A percentile compares a stretch with the other conserved stretches of the same genome.
These are phyloP conservation scores for Periconia digitata DNA, from an alignment of 2,329 filamentous ascomycete genomes.

Conservation along the genomic window DNA sequence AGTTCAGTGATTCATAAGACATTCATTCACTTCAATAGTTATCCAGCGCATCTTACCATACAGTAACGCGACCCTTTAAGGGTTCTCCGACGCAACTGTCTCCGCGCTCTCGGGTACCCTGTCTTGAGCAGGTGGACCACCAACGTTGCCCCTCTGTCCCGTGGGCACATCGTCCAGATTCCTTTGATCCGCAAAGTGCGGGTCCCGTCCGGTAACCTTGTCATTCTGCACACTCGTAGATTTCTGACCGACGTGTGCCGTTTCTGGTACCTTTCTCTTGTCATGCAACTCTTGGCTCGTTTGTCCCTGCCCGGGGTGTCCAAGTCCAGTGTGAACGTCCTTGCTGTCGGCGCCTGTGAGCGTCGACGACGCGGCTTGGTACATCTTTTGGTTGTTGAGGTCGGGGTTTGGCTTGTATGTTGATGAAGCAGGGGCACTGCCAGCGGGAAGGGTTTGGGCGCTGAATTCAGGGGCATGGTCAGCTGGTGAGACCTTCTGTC, in stretches of 20 bases:
- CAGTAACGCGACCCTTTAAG: too few relatives aligned
- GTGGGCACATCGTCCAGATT: constrained; percentile 35
- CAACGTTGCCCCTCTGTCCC: constrained; percentile 29
- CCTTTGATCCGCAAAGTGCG: constrained; percentile 37
- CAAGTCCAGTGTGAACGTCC: constrained; percentile 56
- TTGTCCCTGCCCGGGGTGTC: constrained; percentile 53
- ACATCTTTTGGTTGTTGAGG: constrained; percentile 44
- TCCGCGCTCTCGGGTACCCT: constrained; percentile 32
- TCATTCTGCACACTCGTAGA: constrained; percentile 31
- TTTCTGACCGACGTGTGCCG: constrained; percentile 47
- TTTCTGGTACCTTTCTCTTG: constrained; percentile 41
- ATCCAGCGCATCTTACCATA: too few relatives aligned
- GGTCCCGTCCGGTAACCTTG: constrained; percentile 25
- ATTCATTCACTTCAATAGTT: too few relatives aligned
- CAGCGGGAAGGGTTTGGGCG: constrained; percentile 60
- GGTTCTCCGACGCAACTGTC: constrained; percentile 5
- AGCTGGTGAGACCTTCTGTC: constrained; percentile 57
- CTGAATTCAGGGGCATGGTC: constrained; percentile 65
- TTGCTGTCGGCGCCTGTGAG: constrained; percentile 54
- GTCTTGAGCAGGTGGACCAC: constrained; percentile 34
- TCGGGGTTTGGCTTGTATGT: constrained; percentile 51
- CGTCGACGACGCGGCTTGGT: constrained; percentile 48
- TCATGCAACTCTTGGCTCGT: constrained; percentile 50
- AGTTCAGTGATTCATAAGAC: too few relatives aligned
- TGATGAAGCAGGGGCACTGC: constrained; percentile 59